Base-by-base conservation (phyloP, 2,329 filamentous ascomycete species). In the Sodiomyces alkalinus region DNA sequence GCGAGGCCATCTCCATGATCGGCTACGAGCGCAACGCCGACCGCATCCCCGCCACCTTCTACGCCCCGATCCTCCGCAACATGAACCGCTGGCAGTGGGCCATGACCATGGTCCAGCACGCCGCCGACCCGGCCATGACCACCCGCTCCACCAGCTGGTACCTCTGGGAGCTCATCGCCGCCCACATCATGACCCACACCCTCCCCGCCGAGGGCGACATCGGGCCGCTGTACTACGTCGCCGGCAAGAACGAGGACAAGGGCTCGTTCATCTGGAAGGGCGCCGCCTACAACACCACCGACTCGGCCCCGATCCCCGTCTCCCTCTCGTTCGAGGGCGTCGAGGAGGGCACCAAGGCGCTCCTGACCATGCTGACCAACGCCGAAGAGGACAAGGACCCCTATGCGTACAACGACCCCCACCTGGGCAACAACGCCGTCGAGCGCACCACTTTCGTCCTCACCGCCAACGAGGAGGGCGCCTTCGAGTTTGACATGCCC, bases 11-110 rank as follows among this genome's bases (percentile, higher is more conserved):
- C n/a, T 73, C 65, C 31, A 54, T 78, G 11, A 58, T 79, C 35
- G 68, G 72, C 12, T 67, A 68, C 17, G 74, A 80, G 56, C 60
- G 74, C 31, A 79, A 79, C 47, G 58, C 60, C 4, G 68, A 75
- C 39, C 58, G 62, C 13, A 59, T 75, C 24, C 58, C 61, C 3
- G 66, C 64, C 6, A 59, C 62, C 1, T 54, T 60, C 29, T 69
- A 67, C 51, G 58, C 60, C 0, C 61, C 60, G 1, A 53, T 60
- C 3, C 45, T 64, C n/a, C 51, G 58, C 32, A 62, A 59, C 41
- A 49, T 64, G 41, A 59, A 66, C 43, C 44, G 52, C 15, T 65
- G 58, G 56, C 53, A 62, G 30, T 66, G 62, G 62, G 44, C 56
- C 5, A 54, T 62, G n/a, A 64, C 60, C n/a, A 53, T 62, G 25